phyloP scores from a whole-genome alignment of 2,329 filamentous ascomycete genomes.

The Fusarium compactum region DNA sequence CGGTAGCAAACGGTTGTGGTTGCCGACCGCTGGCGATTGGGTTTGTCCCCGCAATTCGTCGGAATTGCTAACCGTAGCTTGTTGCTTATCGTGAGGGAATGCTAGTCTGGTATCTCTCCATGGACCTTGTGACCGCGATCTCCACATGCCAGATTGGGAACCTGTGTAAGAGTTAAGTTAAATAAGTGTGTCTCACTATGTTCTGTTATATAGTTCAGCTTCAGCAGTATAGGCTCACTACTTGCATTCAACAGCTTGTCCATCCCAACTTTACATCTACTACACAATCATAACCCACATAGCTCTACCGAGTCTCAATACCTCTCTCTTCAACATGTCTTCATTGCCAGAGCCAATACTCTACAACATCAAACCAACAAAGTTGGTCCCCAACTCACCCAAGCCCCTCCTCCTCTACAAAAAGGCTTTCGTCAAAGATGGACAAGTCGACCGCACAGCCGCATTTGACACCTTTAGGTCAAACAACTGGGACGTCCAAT shows the following conservation, averaged over 20 bases:
- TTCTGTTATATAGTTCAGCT: not conserved
- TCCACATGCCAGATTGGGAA: not conserved
- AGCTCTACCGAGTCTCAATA: no score
- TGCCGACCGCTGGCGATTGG: not conserved
- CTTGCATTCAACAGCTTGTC: not conserved
- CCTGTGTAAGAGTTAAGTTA: not conserved
- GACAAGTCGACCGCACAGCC: conserved; percentile 13
- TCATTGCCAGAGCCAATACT: conserved; percentile 6
- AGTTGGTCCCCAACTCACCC: conserved; percentile 17
- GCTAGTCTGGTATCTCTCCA: not conserved
- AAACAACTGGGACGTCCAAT: conserved; percentile 20
- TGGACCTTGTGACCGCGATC: not conserved
- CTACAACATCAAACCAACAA: conserved; percentile 18
- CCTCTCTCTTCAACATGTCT: not conserved
- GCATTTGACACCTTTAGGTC: conserved; percentile 9
- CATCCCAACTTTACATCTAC: not conserved
- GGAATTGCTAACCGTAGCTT: conserved; percentile 7
- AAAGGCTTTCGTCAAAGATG: conserved; percentile 2
- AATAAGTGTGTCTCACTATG: not conserved
- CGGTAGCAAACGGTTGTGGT: not conserved
- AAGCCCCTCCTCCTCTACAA: conserved; percentile 22
- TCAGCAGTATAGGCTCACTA: not conserved
- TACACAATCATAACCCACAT: rapidly evolving
- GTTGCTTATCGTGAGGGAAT: not conserved
- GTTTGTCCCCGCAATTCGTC: conserved; percentile 6